Evolutionary conservation across 305 asterid species (phyloP).

Genomic region (Solanum hybrid): DNA sequence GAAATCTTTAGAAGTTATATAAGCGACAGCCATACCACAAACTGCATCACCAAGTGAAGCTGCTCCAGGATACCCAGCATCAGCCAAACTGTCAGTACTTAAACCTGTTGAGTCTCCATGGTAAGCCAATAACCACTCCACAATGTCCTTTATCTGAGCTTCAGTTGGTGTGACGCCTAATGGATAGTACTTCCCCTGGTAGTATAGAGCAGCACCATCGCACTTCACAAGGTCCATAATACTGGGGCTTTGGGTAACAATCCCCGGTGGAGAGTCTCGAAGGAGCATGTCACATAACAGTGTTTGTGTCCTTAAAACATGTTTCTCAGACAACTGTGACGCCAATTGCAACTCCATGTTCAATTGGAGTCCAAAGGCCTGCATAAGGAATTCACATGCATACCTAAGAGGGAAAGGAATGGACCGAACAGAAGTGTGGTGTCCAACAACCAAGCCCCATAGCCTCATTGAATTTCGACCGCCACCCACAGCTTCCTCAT

Average conservation of each 20-base stretch:
- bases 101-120: constrained; percentile 89
- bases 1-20: constrained; percentile 57
- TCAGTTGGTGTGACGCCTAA: constrained; percentile 70
- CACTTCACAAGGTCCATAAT: constrained; percentile 86
- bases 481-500: constrained; percentile 61
- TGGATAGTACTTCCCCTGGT: constrained; percentile 62
- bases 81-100: constrained; percentile 83
- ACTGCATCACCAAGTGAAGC: constrained; percentile 72
- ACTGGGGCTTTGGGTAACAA: constrained; percentile 76
- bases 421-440: constrained; percentile 64
- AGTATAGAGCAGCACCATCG: constrained; percentile 80
- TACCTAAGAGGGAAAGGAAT: constrained; percentile 78
- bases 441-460: constrained; percentile 96
- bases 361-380: constrained; percentile 88
- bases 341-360: constrained; percentile 90
- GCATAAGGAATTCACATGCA: constrained; percentile 93
- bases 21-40: constrained; percentile 91
- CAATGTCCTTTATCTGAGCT: constrained; percentile 70
- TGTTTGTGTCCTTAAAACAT: constrained; percentile 71
- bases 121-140: constrained; percentile 55
- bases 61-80: constrained; percentile 83
- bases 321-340: constrained; percentile 61
- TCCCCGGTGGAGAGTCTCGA: constrained; percentile 78
- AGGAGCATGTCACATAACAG: constrained; percentile 87
- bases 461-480: constrained; percentile 66